Conservation (phyloP, 2,329 filamentous ascomycete genomes). For the Scytalidium lignicola region DNA sequence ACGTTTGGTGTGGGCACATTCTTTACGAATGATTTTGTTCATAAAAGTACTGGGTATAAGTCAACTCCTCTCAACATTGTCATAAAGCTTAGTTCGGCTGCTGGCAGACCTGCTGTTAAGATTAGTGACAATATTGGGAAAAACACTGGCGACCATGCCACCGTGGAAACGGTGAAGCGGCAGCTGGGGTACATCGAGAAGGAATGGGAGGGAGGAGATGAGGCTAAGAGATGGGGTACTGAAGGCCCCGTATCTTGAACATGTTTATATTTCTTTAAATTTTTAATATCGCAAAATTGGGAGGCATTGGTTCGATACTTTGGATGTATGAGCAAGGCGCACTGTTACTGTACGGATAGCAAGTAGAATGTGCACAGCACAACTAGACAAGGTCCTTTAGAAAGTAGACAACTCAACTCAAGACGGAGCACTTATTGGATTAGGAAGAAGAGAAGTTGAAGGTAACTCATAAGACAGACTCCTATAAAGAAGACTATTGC, state of each 20-base stretch:
- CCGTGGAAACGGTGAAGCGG: constrained; percentile 78
- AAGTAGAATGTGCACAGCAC: neutral
- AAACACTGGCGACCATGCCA: constrained; percentile 82
- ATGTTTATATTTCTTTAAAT: too few species aligned
- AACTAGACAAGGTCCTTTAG: neutral
- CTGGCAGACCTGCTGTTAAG: constrained; percentile 79
- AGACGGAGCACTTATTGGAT: neutral
- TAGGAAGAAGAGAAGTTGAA: too few species aligned
- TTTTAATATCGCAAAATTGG: neutral
- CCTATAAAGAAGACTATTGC: too few species aligned
- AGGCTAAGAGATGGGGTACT: constrained; percentile 75
- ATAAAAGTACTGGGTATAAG: constrained; percentile 68
- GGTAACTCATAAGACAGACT: too few species aligned
- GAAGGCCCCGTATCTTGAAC: constrained; percentile 25
- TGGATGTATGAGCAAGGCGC: neutral
- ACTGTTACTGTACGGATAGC: neutral
- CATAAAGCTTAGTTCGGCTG: constrained; percentile 88
- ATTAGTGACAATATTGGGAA: constrained; percentile 84
- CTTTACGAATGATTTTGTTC: constrained; percentile 89
- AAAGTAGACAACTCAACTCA: neutral
- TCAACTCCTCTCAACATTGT: constrained; percentile 94
- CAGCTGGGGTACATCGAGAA: constrained; percentile 82
- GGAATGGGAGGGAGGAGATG: constrained; percentile 77
- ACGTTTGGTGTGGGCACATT: constrained; percentile 95
- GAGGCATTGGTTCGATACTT: neutral